These are phyloP conservation scores for Penicillium antarcticum DNA, from an alignment of 495 filamentous ascomycete genomes.

Conservation along the genomic window DNA sequence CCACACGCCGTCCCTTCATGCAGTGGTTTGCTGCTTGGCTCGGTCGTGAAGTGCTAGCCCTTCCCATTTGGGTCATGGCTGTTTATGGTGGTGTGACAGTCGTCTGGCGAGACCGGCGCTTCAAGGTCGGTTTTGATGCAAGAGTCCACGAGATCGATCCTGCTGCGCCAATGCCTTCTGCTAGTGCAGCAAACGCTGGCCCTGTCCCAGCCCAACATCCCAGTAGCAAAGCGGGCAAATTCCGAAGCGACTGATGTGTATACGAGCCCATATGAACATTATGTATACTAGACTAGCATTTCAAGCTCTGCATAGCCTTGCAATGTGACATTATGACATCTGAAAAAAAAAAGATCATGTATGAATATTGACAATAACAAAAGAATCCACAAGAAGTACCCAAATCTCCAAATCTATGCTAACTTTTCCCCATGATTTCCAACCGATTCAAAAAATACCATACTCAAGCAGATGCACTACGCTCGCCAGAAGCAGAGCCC, in stretches of 20 bases:
- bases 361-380: constrained; percentile 14
- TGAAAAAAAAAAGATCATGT: constrained; percentile 3
- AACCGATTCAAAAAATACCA: neutral
- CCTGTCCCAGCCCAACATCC: constrained; percentile 6
- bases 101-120: constrained; percentile 78
- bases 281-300: constrained; percentile 14
- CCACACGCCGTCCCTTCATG: constrained; percentile 52
- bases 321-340: constrained; percentile 1
- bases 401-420: neutral
- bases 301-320: neutral
- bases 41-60: constrained; percentile 74
- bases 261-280: neutral
- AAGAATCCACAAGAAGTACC: constrained; percentile 5
- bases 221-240: constrained; percentile 14
- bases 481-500: constrained; percentile 4
- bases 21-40: constrained; percentile 84
- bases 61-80: constrained; percentile 85
- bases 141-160: constrained; percentile 57
- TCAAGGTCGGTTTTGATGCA: constrained; percentile 80
- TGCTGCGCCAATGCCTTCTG: constrained; percentile 5
- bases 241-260: constrained; percentile 25
- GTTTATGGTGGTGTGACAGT: constrained; percentile 81
- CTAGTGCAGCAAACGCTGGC: constrained; percentile 11
- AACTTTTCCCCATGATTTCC: constrained; percentile 12
- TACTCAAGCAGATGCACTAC: constrained; percentile 14